These are phyloP conservation scores for Trametes versicolor DNA, from an alignment of 1,284 basidiomycete genomes.

Conservation along the genomic window DNA sequence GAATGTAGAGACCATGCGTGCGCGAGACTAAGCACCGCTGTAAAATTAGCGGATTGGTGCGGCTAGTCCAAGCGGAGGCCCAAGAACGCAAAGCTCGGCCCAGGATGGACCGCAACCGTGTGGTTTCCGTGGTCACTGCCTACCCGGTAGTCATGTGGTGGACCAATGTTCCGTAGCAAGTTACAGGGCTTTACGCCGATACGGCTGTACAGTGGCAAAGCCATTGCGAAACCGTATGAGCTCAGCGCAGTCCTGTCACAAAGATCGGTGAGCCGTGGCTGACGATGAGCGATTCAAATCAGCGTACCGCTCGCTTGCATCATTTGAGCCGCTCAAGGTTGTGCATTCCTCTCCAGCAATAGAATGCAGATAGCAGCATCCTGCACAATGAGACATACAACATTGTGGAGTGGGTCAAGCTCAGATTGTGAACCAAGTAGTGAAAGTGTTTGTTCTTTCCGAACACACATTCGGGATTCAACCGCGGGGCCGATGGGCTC, in stretches of 20 bases:
- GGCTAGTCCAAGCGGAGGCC: not conserved
- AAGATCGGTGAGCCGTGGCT: not conserved
- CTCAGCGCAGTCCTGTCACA: not conserved
- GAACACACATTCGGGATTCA: not conserved
- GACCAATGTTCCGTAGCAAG: constrained; percentile 1
- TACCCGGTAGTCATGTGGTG: not conserved
- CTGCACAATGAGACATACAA: not conserved
- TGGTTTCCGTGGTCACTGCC: constrained; percentile 3
- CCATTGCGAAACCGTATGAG: not conserved
- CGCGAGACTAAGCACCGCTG: constrained; percentile 2
- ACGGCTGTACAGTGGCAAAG: not conserved
- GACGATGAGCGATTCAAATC: not conserved
- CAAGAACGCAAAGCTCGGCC: not conserved
- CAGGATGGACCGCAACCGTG: not conserved
- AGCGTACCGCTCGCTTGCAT: not conserved
- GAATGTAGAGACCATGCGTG: constrained; percentile 21
- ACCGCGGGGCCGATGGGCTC: not conserved
- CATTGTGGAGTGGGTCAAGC: not conserved
- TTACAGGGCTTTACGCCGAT: not conserved
- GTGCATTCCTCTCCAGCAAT: not conserved
- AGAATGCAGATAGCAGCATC: not conserved
- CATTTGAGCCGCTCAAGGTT: not conserved
- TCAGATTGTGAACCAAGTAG: not conserved
- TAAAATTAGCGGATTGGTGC: not conserved
- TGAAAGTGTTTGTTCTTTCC: not conserved